phyloP scores from a whole-genome alignment of 176 grass and related monocot genomes.

The Olyra latifolia region DNA sequence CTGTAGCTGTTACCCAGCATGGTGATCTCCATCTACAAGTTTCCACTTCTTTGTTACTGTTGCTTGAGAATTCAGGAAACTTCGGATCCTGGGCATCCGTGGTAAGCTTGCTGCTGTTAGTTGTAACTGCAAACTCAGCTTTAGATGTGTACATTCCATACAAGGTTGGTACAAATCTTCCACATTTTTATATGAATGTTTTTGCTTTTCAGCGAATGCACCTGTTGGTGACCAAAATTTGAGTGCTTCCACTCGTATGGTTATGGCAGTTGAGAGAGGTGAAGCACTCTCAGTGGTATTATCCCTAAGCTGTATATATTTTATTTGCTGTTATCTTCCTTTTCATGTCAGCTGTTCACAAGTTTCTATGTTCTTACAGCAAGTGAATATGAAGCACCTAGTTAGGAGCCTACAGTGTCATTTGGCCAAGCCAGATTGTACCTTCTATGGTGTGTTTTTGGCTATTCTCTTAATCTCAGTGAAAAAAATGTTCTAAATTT shows the following conservation, averaged over 20 bases:
- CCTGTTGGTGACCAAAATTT: slow-evolving; percentile 58
- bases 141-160: not conserved
- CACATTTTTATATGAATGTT: not conserved
- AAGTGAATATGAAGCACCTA: slow-evolving; percentile 88
- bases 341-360: slow-evolving; percentile 31
- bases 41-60: slow-evolving; percentile 71
- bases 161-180: not conserved
- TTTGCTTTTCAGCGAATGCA: slow-evolving; percentile 56
- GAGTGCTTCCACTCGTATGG: slow-evolving; percentile 66
- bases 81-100: slow-evolving; percentile 68
- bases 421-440: slow-evolving; percentile 92
- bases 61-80: slow-evolving; percentile 85
- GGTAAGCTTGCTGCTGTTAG: slow-evolving; percentile 39
- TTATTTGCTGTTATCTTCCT: slow-evolving; percentile 5
- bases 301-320: not conserved
- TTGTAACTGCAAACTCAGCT: slow-evolving; percentile 4
- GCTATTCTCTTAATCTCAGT: not conserved
- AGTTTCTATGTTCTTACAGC: slow-evolving; percentile 49
- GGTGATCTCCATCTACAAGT: slow-evolving; percentile 92
- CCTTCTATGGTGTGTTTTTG: slow-evolving; percentile 81
- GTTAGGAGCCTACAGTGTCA: slow-evolving; percentile 88
- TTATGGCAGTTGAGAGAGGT: slow-evolving; percentile 87
- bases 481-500: not conserved
- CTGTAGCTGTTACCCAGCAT: slow-evolving; percentile 75
- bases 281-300: slow-evolving; percentile 76